Evolutionary conservation across 1,284 basidiomycete genomes (phyloP), one percentile per base, ranked within the genome.

Genomic region (Malassezia cuniculi): DNA sequence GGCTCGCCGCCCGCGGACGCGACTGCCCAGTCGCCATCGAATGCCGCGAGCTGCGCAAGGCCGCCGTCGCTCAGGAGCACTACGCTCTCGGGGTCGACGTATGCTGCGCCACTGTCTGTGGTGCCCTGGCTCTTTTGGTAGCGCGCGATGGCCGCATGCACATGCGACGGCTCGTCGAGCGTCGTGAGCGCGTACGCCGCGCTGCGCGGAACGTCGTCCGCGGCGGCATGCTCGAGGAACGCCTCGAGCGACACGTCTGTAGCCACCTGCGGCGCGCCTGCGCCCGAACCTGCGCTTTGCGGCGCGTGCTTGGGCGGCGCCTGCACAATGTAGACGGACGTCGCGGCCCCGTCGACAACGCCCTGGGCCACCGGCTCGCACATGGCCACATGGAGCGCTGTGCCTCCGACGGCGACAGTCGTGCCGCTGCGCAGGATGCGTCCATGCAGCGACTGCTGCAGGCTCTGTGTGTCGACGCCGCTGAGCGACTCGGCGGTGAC

Each of bases 21-120:
- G 61, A 79, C 54, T 56, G 84, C 85, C 86, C 86, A 90, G 65
- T 93, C 85, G 22, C 83, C 82, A 52, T 79, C 78, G 50, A 89
- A 76, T 4, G 83, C 69, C 0, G 85, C 86, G 19, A 85, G 69
- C 33, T 74, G 72, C 9, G 77, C 78, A 12, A 94, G 71, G 36
- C 82, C 79, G 18, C 36, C 30, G 28, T 65, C 59, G 19, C 36
- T 50, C 4, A 62, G 45, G 11, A 64, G 47, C 11, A 59, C 36
- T 11, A 53, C 43, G 25, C 49, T 50, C 28, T 58, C 55, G 22
- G 51, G 52, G 28, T 66, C 63, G 14, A 66, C 35, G 18, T 51
- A 57, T 33, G 50, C 44, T 1, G 18, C 6, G 21, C 4, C 12
- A 10, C 3, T 6, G 21, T 18, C 4, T 12, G 6, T 20, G 12